Percentiles rank a stretch among this genome's conserved stretches.
Conservation (phyloP, 2,329 filamentous ascomycete genomes). For the Zarea fungicola region DNA sequence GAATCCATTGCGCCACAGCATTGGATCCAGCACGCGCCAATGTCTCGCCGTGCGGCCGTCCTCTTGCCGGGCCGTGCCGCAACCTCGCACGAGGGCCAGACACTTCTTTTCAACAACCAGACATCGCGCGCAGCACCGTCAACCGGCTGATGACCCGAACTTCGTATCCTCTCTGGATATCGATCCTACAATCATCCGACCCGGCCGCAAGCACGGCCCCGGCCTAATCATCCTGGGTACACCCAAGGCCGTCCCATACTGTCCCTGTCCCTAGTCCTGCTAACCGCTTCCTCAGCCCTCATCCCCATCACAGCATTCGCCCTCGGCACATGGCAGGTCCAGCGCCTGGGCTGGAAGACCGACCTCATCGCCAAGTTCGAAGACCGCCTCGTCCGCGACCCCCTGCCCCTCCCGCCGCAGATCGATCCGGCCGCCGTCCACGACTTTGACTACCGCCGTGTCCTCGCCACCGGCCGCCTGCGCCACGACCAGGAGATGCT, state of each 20-base stretch:
- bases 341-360: slow-evolving; percentile 89
- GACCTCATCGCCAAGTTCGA: slow-evolving; percentile 87
- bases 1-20: slow-evolving; percentile 6
- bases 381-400: slow-evolving; percentile 80
- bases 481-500: slow-evolving; percentile 95
- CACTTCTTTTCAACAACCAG: slow-evolving; percentile 17
- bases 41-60: slow-evolving; percentile 7
- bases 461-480: slow-evolving; percentile 67
- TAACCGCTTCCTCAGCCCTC: slow-evolving; percentile 45
- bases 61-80: not conserved
- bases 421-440: slow-evolving; percentile 76
- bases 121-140: slow-evolving; percentile 25
- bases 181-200: slow-evolving; percentile 72
- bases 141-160: slow-evolving; percentile 66
- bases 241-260: slow-evolving; percentile 16
- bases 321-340: slow-evolving; percentile 92
- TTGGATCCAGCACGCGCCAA: not conserved
- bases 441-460: slow-evolving; percentile 88
- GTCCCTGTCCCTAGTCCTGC: not conserved
- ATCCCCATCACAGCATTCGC: slow-evolving; percentile 89
- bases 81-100: not conserved
- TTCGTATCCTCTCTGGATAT: slow-evolving; percentile 86
- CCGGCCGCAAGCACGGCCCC: slow-evolving; percentile 67
- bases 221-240: slow-evolving; percentile 73
- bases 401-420: slow-evolving; percentile 76